phyloP scores from a whole-genome alignment of 257 asterid species.

The Penstemon barbatus region DNA sequence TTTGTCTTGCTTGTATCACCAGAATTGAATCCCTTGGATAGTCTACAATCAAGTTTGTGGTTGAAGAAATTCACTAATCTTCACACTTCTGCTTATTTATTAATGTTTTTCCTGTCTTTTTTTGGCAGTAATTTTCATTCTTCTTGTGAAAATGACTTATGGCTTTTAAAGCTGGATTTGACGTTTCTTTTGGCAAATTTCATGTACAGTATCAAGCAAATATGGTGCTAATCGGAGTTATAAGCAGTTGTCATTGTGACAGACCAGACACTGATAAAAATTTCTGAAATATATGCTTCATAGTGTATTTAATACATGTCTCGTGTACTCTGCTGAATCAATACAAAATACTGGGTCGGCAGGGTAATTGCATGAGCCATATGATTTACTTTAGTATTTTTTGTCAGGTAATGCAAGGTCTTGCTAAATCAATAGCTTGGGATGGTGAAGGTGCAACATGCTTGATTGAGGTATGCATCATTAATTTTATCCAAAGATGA shows the following conservation, averaged over 20 bases:
- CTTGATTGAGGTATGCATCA: conserved; percentile 80
- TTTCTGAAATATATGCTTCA: conserved; percentile 21
- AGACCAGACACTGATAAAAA: not conserved
- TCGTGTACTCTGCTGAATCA: not conserved
- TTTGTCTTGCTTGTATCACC: conserved; percentile 13
- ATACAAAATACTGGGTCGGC: not conserved
- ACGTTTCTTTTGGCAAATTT: not conserved
- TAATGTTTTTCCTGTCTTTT: conserved; percentile 14
- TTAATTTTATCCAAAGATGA: no score
- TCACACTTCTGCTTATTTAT: no score
- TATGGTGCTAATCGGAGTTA: conserved; percentile 7
- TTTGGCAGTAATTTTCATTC: conserved; percentile 5
- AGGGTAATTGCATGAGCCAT: not conserved
- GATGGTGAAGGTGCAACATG: conserved; percentile 99
- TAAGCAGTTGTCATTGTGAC: conserved; percentile 20
- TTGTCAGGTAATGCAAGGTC: conserved; percentile 94
- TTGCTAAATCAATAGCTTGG: conserved; percentile 98
- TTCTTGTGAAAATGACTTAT: not conserved
- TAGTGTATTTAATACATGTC: not conserved
- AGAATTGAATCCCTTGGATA: not conserved
- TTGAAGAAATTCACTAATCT: not conserved
- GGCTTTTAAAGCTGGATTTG: not conserved
- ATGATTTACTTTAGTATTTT: not conserved
- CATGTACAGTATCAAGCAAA: not conserved
- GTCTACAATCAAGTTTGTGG: conserved; percentile 6